Evolutionary conservation across 177 flowering plant genomes (phyloP), one percentile per base, ranked within the genome.

Genomic region (Vitis hybrid): DNA sequence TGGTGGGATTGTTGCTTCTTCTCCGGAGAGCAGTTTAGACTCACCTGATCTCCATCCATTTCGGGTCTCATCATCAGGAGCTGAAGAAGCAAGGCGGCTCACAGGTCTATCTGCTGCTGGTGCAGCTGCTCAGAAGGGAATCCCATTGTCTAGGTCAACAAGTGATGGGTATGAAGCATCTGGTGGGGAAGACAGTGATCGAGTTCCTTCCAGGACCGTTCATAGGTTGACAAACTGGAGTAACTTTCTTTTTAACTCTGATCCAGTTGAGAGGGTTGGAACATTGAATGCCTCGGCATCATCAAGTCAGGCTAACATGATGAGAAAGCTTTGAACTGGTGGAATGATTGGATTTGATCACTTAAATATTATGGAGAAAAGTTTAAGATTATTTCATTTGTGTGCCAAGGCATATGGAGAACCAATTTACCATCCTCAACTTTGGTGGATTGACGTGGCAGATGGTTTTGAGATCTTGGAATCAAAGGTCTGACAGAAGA

Each of bases 111-210:
- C 87, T 2, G 66, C 72, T 49, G 51, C 82, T 57, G 82, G 74
- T 56, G 39, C 52, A 26, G 75, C 76, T 55, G 64, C 73, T 55
- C 84, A 77, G 64, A 74, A 73, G 48, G 97, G 85, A 31, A 59
- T 88, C 55, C 90, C 87, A 3, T 72, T 91, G 7, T 88, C 98
- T 18, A 88, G 94, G 82, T 93, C 97, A 39, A 86, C 94, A 6
- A 95, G 98, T 77, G 99, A 89, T 77, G 99, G 99, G 18, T 93
- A 95, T 63, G 99, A 95, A 55, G 91, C 99, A 11, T 95, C 99
- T 15, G 99, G 99, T 49, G 99, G 99, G 11, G 99, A 95, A 86
- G 99, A 95, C 66, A 95, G 97, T 76, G 99, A 95, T 69, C 79
- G 79, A 19, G 88, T 91, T 71, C 92, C 97, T 45, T 78, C 90